phyloP scores from a whole-genome alignment of 306 rosid species.

The Hippophae gyantsensis region DNA sequence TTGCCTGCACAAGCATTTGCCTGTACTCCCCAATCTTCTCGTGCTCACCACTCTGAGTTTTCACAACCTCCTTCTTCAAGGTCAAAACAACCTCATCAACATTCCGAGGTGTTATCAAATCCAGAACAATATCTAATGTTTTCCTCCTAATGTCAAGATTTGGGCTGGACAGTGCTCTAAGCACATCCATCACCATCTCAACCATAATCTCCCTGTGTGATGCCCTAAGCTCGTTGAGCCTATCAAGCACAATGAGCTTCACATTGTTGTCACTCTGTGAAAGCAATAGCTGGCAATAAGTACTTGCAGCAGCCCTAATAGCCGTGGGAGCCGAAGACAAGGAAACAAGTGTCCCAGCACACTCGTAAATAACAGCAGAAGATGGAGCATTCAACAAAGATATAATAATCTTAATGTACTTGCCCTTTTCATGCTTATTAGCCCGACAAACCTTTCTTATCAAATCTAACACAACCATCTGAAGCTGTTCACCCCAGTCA shows the following conservation, averaged over 20 bases:
- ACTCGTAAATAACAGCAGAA: constrained; percentile 80
- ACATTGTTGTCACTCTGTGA: constrained; percentile 98
- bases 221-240: constrained; percentile 67
- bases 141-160: constrained; percentile 80
- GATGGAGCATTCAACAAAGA: constrained; percentile 58
- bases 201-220: constrained; percentile 80
- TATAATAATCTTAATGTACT: constrained; percentile 77
- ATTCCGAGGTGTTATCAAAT: constrained; percentile 69
- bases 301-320: constrained; percentile 70
- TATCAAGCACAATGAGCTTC: constrained; percentile 78
- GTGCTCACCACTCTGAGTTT: constrained; percentile 85
- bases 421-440: constrained; percentile 73
- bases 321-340: constrained; percentile 91
- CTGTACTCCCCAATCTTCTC: constrained; percentile 97
- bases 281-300: constrained; percentile 67
- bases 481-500: constrained; percentile 90
- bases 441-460: constrained; percentile 80
- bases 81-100: constrained; percentile 89
- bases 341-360: constrained; percentile 83
- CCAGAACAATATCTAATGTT: constrained; percentile 84
- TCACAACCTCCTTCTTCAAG: constrained; percentile 90
- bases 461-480: constrained; percentile 79
- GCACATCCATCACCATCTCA: constrained; percentile 90
- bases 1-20: constrained; percentile 93
- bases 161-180: constrained; percentile 74